phyloP scores from a whole-genome alignment of 805 yeast species.

The Candida vartiovaarae region DNA sequence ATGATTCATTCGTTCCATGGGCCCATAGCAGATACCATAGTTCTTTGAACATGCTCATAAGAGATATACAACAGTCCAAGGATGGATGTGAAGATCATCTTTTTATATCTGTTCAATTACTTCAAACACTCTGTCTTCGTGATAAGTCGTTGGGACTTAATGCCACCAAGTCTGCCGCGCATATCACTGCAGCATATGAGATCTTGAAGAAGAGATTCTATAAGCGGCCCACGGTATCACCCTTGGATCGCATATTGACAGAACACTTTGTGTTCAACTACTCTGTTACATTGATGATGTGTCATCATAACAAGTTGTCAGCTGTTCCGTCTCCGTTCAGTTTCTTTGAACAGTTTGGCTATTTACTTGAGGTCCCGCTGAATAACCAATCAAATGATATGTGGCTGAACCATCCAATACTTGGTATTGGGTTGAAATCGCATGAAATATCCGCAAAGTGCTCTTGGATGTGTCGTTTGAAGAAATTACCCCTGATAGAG shows the following conservation, averaged over 20 bases:
- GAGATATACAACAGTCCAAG: conserved; percentile 14
- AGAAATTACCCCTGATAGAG: conserved; percentile 9
- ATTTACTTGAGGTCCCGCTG: conserved; percentile 9
- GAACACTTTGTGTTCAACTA: conserved; percentile 22
- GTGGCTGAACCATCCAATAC: conserved; percentile 21
- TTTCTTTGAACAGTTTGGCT: conserved; percentile 19
- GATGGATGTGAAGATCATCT: conserved; percentile 21
- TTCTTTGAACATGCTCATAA: conserved; percentile 14
- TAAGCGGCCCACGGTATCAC: conserved; percentile 4
- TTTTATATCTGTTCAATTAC: conserved; percentile 20
- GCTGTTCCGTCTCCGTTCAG: conserved; percentile 21
- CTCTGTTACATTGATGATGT: conserved; percentile 20
- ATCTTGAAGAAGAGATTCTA: conserved; percentile 20
- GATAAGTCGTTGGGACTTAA: conserved; percentile 22
- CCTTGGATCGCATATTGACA: conserved; percentile 16
- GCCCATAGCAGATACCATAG: conserved; percentile 17
- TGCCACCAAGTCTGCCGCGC: conserved; percentile 22
- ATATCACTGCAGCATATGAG: conserved; percentile 21
- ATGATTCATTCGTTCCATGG: conserved; percentile 11
- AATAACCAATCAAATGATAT: conserved; percentile 7
- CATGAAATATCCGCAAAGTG: conserved; percentile 17
- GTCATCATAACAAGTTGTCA: conserved; percentile 18
- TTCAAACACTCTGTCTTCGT: conserved; percentile 22
- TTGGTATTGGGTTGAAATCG: conserved; percentile 15
- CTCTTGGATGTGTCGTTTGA: conserved; percentile 19